A percentile compares a stretch with the other conserved stretches of the same genome.
These are phyloP conservation scores for Septoria petroselini DNA, from an alignment of 2,329 filamentous ascomycete species.

Conservation along the genomic window DNA sequence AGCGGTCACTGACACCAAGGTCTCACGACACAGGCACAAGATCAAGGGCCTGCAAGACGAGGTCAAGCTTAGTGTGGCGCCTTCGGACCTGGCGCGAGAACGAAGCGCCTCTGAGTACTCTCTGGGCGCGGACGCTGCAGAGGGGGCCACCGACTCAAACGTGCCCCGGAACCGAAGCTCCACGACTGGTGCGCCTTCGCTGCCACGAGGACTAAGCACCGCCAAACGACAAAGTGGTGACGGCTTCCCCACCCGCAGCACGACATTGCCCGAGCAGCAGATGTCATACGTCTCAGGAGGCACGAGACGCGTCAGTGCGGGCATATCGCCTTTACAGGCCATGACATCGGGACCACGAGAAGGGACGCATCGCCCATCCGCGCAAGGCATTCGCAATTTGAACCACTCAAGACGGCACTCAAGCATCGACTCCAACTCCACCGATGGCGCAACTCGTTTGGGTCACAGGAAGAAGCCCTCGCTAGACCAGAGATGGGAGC, in stretches of 20 bases:
- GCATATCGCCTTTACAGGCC: slow-evolving; percentile 33
- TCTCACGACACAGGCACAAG: slow-evolving; percentile 58
- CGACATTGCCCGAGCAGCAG: slow-evolving; percentile 13
- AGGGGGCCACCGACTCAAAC: slow-evolving; percentile 40
- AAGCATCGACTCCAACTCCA: slow-evolving; percentile 68
- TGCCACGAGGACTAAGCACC: slow-evolving; percentile 25
- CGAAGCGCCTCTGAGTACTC: slow-evolving; percentile 44
- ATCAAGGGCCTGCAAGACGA: slow-evolving; percentile 90
- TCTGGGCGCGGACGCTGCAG: slow-evolving; percentile 37
- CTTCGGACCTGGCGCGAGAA: slow-evolving; percentile 31
- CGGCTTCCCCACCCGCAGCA: slow-evolving; percentile 14
- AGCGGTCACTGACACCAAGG: neutral
- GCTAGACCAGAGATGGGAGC: slow-evolving; percentile 56
- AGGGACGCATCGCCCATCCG: slow-evolving; percentile 35
- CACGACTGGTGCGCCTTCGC: slow-evolving; percentile 36
- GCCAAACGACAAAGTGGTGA: slow-evolving; percentile 24
- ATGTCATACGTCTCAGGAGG: slow-evolving; percentile 13
- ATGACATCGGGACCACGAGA: slow-evolving; percentile 38
- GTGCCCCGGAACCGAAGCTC: slow-evolving; percentile 47
- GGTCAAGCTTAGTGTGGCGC: slow-evolving; percentile 59
- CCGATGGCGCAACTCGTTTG: slow-evolving; percentile 29
- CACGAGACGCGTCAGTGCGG: slow-evolving; percentile 32
- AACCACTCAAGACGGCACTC: slow-evolving; percentile 85
- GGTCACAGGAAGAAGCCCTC: slow-evolving; percentile 56
- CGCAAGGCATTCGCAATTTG: slow-evolving; percentile 47